Percentiles rank a stretch among this genome's conserved stretches.
phyloP scores from a whole-genome alignment of 1,139 yeast species.

The Lodderomyces orthopsilosis region DNA sequence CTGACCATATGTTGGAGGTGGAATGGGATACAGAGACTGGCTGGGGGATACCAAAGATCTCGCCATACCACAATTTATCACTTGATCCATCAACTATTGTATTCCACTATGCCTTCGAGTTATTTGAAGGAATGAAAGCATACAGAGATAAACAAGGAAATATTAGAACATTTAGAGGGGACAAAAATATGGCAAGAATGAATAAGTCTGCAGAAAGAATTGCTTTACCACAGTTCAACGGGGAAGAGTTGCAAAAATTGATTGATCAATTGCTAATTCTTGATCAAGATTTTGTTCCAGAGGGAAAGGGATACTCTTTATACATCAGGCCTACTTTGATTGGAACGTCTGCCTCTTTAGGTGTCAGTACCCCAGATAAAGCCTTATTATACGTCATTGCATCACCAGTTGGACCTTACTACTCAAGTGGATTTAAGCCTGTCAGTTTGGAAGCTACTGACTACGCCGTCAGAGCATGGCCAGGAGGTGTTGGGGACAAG shows the following conservation, averaged over 20 bases:
- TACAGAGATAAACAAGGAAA: constrained; percentile 67
- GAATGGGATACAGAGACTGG: constrained; percentile 80
- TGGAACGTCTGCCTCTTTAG: constrained; percentile 84
- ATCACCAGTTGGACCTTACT: constrained; percentile 95
- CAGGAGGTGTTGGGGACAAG: constrained; percentile 96
- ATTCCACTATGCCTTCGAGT: constrained; percentile 91
- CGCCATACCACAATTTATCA: constrained; percentile 73
- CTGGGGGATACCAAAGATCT: constrained; percentile 83
- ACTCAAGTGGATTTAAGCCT: constrained; percentile 89
- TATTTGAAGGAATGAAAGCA: constrained; percentile 96
- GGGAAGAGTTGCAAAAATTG: constrained; percentile 69
- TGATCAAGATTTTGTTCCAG: constrained; percentile 78
- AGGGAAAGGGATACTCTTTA: constrained; percentile 81
- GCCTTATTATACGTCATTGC: constrained; percentile 84
- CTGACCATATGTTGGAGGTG: constrained; percentile 85
- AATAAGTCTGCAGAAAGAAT: constrained; percentile 84
- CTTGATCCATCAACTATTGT: constrained; percentile 88
- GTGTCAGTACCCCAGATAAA: constrained; percentile 75
- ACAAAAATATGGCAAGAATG: constrained; percentile 89
- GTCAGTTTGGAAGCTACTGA: constrained; percentile 91
- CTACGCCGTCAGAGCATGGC: constrained; percentile 98
- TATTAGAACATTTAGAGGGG: constrained; percentile 83
- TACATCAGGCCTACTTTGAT: constrained; percentile 93
- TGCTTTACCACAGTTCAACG: constrained; percentile 81
- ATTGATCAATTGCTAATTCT: constrained; percentile 70